Evolutionary conservation across 2,329 filamentous ascomycete species (phyloP).

Genomic region (Plenodomus tracheiphilus): DNA sequence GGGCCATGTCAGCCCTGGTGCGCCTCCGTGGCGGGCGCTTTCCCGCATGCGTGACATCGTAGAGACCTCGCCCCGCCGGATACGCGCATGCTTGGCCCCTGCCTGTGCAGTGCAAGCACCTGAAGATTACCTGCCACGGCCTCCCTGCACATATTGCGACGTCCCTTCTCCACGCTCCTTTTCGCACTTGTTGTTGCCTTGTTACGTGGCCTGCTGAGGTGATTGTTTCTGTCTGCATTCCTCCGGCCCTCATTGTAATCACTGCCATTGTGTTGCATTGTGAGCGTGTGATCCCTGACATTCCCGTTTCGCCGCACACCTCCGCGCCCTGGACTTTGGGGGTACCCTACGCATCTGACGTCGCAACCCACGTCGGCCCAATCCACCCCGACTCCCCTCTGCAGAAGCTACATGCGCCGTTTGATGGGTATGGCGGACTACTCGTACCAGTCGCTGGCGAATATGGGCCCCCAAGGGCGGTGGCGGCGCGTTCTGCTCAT

Average conservation of each 20-base stretch:
- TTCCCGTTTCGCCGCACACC: background rate
- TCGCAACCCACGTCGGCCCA: background rate
- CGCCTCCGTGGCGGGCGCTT: background rate
- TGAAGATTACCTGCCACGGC: background rate
- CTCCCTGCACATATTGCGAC: background rate
- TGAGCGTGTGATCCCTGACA: background rate
- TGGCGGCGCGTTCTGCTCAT: constrained; percentile 41
- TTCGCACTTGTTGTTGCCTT: background rate
- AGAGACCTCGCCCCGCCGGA: background rate
- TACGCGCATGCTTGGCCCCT: background rate
- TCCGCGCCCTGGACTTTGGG: background rate
- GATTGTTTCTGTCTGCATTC: background rate
- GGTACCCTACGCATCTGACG: background rate
- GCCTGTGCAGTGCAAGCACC: constrained; percentile 1
- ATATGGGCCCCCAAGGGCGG: constrained; percentile 39
- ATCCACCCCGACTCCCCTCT: background rate
- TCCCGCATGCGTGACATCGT: background rate
- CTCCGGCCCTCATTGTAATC: too few species aligned
- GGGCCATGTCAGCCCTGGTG: background rate
- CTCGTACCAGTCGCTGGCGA: constrained; percentile 36
- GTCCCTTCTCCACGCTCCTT: background rate
- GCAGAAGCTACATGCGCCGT: background rate
- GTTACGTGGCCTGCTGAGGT: background rate
- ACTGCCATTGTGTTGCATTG: background rate
- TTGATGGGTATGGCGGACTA: constrained; percentile 25